Conservation (phyloP, 176 grass and related monocot genomes). For the Aegilops umbellulata region DNA sequence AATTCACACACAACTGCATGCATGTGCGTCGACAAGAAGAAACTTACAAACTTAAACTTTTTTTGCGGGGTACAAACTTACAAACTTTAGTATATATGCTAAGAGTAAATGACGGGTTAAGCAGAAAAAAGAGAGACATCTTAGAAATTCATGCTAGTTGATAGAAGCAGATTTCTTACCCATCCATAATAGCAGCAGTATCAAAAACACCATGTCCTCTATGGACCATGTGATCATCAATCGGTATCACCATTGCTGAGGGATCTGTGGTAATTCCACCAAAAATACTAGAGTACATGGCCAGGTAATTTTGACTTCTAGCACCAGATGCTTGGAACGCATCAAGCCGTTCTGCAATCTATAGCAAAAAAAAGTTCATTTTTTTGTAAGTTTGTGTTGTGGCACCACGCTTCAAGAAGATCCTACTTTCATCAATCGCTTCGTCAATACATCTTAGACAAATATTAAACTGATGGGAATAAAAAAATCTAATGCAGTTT, state of each 20-base stretch:
- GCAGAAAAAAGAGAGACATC: background rate
- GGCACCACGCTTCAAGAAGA: constrained; percentile 22
- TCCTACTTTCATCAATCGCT: background rate
- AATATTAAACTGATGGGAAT: background rate
- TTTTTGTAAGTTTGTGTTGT: background rate
- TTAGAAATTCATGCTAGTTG: background rate
- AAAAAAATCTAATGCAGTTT: background rate
- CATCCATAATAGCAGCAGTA: constrained; percentile 83
- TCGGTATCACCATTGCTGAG: constrained; percentile 81
- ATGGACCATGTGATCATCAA: constrained; percentile 97
- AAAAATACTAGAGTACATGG: constrained; percentile 92
- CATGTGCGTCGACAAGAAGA: background rate
- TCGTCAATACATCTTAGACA: background rate
- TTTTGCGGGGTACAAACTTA: no score
- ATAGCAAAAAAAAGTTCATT: constrained; percentile 6
- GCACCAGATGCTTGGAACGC: constrained; percentile 57
- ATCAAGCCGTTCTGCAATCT: constrained; percentile 62
- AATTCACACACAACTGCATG: background rate
- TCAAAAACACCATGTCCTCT: constrained; percentile 97
- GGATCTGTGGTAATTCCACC: constrained; percentile 80
- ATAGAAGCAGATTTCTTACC: constrained; percentile 45
- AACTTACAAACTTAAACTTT: background rate
- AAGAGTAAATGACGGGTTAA: background rate
- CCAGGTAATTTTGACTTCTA: constrained; percentile 78
- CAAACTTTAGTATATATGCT: background rate